These are phyloP conservation scores for Periglandula ipomoeae DNA, from an alignment of 2,329 filamentous ascomycete genomes.

Conservation along the genomic window DNA sequence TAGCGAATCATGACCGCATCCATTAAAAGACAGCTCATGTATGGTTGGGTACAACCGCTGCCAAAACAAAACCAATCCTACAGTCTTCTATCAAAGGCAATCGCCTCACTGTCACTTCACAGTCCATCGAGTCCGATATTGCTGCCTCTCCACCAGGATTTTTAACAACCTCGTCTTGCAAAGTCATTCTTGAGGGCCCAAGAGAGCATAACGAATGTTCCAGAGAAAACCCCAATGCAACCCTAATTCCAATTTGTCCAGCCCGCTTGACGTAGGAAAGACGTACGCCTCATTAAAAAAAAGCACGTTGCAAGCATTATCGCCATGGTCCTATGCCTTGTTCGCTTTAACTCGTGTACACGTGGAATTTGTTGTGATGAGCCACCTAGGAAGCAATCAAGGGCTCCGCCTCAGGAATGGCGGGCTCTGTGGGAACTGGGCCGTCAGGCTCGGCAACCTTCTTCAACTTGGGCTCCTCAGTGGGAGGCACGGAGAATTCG, in stretches of 20 bases:
- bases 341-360: slow-evolving; percentile 16
- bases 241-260: slow-evolving; percentile 17
- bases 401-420: slow-evolving; percentile 19
- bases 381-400: slow-evolving; percentile 20
- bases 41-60: slow-evolving; percentile 1
- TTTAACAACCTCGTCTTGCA: slow-evolving; percentile 13
- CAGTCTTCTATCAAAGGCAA: background rate
- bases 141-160: slow-evolving; percentile 3
- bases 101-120: background rate
- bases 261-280: slow-evolving; percentile 15
- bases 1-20: slow-evolving; percentile 2
- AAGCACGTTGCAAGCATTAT: slow-evolving; percentile 15
- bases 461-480: slow-evolving; percentile 22
- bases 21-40: slow-evolving; percentile 6
- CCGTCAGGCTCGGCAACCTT: slow-evolving; percentile 13
- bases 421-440: slow-evolving; percentile 17
- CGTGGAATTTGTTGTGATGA: slow-evolving; percentile 17
- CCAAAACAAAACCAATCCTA: background rate
- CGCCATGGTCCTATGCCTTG: slow-evolving; percentile 17
- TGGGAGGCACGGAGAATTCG: slow-evolving; percentile 28
- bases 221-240: slow-evolving; percentile 13
- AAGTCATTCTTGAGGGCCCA: background rate
- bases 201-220: slow-evolving; percentile 14
- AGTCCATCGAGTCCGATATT: background rate
- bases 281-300: slow-evolving; percentile 20